phyloP scores from a whole-genome alignment of 2,329 filamentous ascomycete genomes.

The Myriosclerotinia curreyana region DNA sequence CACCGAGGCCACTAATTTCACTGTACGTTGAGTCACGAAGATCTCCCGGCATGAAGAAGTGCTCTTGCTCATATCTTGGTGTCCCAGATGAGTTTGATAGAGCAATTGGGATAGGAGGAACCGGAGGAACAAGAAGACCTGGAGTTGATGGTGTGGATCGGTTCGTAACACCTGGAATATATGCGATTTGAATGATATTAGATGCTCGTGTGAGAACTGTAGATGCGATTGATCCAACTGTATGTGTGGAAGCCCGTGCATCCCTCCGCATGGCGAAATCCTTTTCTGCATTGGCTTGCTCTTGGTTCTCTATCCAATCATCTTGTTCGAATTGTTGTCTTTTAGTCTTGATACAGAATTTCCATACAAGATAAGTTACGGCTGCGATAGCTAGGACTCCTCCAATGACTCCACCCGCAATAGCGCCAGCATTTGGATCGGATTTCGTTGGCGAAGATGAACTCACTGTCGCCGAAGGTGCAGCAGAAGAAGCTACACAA shows the following conservation, averaged over 20 bases:
- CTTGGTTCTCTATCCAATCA: conserved; percentile 51
- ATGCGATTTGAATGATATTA: conserved; percentile 99
- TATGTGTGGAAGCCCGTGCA: conserved; percentile 74
- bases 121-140: conserved; percentile 78
- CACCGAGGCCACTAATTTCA: conserved; percentile 51
- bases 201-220: conserved; percentile 94
- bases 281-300: conserved; percentile 53
- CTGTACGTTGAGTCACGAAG: conserved; percentile 90
- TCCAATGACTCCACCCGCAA: conserved; percentile 87
- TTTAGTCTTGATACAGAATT: conserved; percentile 79
- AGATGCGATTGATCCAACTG: conserved; percentile 88
- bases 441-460: conserved; percentile 40
- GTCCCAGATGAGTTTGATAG: conserved; percentile 54
- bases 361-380: conserved; percentile 78
- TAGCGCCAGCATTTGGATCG: conserved; percentile 73
- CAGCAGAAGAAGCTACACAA: conserved; percentile 47
- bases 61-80: conserved; percentile 69
- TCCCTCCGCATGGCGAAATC: conserved; percentile 53
- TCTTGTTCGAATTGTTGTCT: conserved; percentile 63
- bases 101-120: conserved; percentile 80
- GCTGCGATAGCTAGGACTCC: conserved; percentile 74
- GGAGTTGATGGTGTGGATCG: conserved; percentile 82
- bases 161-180: conserved; percentile 96
- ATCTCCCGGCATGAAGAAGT: conserved; percentile 91
- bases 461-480: conserved; percentile 30